Evolutionary conservation across 331 rosid species (phyloP).

Genomic region (Ulmus americana): DNA sequence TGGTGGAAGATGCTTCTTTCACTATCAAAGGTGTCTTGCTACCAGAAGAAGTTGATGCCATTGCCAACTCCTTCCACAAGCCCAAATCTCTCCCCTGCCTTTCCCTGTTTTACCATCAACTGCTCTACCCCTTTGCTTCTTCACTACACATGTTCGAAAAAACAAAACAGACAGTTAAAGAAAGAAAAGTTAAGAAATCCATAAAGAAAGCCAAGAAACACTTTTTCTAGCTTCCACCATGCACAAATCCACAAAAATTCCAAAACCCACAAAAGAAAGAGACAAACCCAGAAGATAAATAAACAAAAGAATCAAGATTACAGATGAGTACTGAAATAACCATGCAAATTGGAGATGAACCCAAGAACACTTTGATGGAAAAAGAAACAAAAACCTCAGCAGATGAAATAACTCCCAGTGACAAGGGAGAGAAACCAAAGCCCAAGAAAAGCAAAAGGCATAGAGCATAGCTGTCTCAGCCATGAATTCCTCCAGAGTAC

Average conservation of each 20-base stretch:
- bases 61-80: constrained; percentile 24
- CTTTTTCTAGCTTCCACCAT: constrained; percentile 14
- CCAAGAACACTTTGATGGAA: background rate
- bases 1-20: constrained; percentile 35
- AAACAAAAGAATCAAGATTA: constrained; percentile 26
- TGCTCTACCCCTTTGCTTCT: constrained; percentile 2
- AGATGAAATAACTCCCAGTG: constrained; percentile 46
- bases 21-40: constrained; percentile 33
- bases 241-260: constrained; percentile 30
- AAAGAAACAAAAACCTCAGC: constrained; percentile 25
- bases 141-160: constrained; percentile 12
- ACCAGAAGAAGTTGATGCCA: constrained; percentile 64
- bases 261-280: constrained; percentile 23
- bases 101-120: constrained; percentile 36
- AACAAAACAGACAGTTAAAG: constrained; percentile 12
- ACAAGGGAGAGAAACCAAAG: constrained; percentile 37
- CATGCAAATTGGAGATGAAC: background rate
- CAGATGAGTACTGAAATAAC: constrained; percentile 30
- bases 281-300: constrained; percentile 30
- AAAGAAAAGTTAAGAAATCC: constrained; percentile 6
- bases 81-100: constrained; percentile 21
- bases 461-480: constrained; percentile 61
- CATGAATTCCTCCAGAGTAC: constrained; percentile 69
- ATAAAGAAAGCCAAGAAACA: constrained; percentile 17
- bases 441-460: constrained; percentile 39